These are phyloP conservation scores for Ophiocordyceps camponoti-rufipedis DNA, from an alignment of 2,329 filamentous ascomycete species.

Conservation along the genomic window DNA sequence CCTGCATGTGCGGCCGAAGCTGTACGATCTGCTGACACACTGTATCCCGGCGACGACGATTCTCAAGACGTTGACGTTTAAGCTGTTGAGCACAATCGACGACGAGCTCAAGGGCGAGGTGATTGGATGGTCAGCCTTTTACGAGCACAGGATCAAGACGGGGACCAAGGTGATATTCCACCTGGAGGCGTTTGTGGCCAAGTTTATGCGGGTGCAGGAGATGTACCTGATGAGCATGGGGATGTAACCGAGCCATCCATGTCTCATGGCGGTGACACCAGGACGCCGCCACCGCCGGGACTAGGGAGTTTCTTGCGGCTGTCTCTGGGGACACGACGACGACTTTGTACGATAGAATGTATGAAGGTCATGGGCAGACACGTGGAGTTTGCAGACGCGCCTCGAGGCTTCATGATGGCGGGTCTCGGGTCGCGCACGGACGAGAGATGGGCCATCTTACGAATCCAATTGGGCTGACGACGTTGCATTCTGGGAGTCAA, in stretches of 20 bases:
- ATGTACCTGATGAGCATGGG: conserved; percentile 85
- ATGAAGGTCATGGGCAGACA: not conserved
- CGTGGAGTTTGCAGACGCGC: too few relatives aligned
- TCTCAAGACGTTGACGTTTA: conserved; percentile 87
- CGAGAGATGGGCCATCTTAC: too few relatives aligned
- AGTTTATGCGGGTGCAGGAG: conserved; percentile 93
- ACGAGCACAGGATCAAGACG: conserved; percentile 83
- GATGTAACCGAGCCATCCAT: conserved; percentile 20
- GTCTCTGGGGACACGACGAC: not conserved
- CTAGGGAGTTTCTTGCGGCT: too few relatives aligned
- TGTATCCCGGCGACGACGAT: conserved; percentile 93
- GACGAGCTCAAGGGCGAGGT: conserved; percentile 82
- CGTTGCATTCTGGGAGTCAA: too few relatives aligned
- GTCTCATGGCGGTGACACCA: too few relatives aligned
- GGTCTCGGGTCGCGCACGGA: too few relatives aligned
- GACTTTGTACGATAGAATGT: not conserved
- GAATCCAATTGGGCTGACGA: too few relatives aligned
- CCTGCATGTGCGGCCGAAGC: conserved; percentile 70
- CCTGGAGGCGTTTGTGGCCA: conserved; percentile 92
- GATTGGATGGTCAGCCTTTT: conserved; percentile 91
- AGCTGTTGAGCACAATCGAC: conserved; percentile 72
- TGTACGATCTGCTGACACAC: conserved; percentile 95
- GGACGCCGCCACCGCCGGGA: too few relatives aligned
- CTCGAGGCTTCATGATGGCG: too few relatives aligned
- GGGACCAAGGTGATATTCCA: conserved; percentile 97